phyloP scores from a whole-genome alignment of 805 yeast species.

The Yarrowia yakushimensis region DNA sequence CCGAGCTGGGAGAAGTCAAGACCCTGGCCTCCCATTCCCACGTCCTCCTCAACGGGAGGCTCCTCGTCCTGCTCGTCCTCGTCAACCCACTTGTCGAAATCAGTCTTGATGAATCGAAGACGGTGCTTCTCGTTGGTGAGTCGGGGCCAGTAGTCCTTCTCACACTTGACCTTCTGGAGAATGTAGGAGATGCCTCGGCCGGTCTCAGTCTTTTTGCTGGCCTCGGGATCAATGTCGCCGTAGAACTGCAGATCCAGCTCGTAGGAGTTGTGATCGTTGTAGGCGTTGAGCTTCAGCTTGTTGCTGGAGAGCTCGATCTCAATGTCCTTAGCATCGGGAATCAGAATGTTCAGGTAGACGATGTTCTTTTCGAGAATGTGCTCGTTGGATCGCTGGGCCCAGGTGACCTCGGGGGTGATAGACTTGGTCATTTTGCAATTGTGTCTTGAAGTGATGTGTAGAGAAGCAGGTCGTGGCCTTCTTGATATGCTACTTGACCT shows the following conservation, averaged over 20 bases:
- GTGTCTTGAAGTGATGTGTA: background rate
- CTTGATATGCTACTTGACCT: background rate
- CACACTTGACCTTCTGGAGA: slow-evolving; percentile 63
- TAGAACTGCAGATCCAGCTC: slow-evolving; percentile 69
- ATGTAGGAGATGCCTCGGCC: slow-evolving; percentile 64
- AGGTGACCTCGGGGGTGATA: slow-evolving; percentile 41
- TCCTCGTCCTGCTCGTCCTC: slow-evolving; percentile 93
- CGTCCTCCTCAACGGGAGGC: slow-evolving; percentile 44
- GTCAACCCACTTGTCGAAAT: slow-evolving; percentile 96
- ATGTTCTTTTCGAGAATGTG: slow-evolving; percentile 69
- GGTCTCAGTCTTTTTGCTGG: slow-evolving; percentile 54
- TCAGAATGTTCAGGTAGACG: slow-evolving; percentile 66
- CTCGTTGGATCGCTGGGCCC: slow-evolving; percentile 96
- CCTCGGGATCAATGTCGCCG: slow-evolving; percentile 65
- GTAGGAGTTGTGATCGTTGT: slow-evolving; percentile 47
- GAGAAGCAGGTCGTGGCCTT: background rate
- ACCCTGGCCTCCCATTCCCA: slow-evolving; percentile 39
- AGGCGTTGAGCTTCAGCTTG: slow-evolving; percentile 52
- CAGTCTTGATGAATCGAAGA: slow-evolving; percentile 80
- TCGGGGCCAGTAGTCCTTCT: slow-evolving; percentile 92
- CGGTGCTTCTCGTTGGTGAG: slow-evolving; percentile 82
- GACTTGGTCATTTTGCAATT: slow-evolving; percentile 18
- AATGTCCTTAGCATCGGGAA: slow-evolving; percentile 64
- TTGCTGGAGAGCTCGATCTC: slow-evolving; percentile 59
- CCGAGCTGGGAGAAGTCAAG: slow-evolving; percentile 43